Evolutionary conservation across 805 yeast genomes (phyloP).

Genomic region (Suhomyces emberorum): DNA sequence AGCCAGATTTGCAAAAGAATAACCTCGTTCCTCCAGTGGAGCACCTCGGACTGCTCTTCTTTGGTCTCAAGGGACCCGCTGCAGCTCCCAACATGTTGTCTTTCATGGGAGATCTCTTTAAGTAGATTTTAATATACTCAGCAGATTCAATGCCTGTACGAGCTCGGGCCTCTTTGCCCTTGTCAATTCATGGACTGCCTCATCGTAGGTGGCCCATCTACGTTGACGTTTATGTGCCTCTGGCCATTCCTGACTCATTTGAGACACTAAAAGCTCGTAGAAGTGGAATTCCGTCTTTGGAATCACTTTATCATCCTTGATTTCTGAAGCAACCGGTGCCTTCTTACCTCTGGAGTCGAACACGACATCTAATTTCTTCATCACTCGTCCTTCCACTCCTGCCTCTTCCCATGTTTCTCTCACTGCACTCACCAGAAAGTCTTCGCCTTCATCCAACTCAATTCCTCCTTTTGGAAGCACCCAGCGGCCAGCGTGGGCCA

Average conservation of each 20-base stretch:
- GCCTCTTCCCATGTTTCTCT: constrained; percentile 99
- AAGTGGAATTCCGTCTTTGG: constrained; percentile 89
- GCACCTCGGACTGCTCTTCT: constrained; percentile 59
- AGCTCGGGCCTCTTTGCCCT: constrained; percentile 65
- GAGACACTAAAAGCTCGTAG: constrained; percentile 66
- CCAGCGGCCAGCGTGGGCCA: constrained; percentile 69
- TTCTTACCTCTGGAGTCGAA: constrained; percentile 49
- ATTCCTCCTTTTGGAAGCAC: constrained; percentile 96
- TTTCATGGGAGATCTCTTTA: constrained; percentile 61
- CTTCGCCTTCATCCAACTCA: constrained; percentile 71
- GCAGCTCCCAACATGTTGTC: constrained; percentile 38
- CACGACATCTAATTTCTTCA: constrained; percentile 57
- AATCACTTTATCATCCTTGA: constrained; percentile 27
- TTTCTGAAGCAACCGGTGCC: constrained; percentile 31
- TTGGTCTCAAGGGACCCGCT: constrained; percentile 24
- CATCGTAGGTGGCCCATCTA: constrained; percentile 69
- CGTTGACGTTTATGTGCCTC: constrained; percentile 62
- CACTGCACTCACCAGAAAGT: constrained; percentile 52
- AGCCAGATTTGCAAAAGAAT: constrained; percentile 26
- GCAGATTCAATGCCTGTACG: constrained; percentile 57
- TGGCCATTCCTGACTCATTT: constrained; percentile 68
- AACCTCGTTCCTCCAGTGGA: constrained; percentile 47
- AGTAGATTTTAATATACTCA: constrained; percentile 44
- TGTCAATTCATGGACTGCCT: constrained; percentile 59
- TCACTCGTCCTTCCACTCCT: constrained; percentile 72